Conservation (phyloP, 768 basidiomycete species). For the Lentinula lateritia region DNA sequence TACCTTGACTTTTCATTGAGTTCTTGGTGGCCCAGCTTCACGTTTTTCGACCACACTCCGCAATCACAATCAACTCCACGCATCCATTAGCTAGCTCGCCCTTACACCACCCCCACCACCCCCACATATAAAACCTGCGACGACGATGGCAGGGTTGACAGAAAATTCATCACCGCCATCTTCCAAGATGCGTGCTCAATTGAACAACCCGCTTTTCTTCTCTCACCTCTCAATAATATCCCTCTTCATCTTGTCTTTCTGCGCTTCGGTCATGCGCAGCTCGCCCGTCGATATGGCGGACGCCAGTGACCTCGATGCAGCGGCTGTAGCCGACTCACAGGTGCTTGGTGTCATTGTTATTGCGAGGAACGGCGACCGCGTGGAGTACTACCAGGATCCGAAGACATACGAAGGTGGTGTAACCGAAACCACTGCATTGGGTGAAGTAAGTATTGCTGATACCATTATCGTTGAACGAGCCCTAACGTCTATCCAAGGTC, state of each 20-base stretch:
- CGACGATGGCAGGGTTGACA: not conserved
- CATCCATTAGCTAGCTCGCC: not conserved
- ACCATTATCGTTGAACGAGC: not conserved
- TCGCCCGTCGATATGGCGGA: not conserved
- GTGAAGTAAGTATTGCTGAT: constrained; percentile 45
- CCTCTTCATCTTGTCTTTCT: constrained; percentile 5
- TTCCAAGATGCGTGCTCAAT: not conserved
- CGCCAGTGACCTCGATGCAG: not conserved
- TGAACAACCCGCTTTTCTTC: constrained; percentile 2
- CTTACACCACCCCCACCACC: not conserved
- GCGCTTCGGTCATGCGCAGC: constrained; percentile 2
- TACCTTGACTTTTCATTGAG: not conserved
- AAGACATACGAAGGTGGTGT: constrained; percentile 54
- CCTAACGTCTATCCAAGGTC: constrained; percentile 30
- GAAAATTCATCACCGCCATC: not conserved
- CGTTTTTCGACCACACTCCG: not conserved
- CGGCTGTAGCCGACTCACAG: constrained; percentile 23
- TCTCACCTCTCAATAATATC: not conserved
- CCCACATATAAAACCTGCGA: not conserved
- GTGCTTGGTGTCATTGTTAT: constrained; percentile 76
- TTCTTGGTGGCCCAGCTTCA: not conserved
- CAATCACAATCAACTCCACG: not conserved
- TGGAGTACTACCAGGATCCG: constrained; percentile 67
- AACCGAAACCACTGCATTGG: constrained; percentile 71
- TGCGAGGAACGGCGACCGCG: constrained; percentile 75